Conservation (phyloP, 2,329 filamentous ascomycete species). For the Colletotrichum brevisporum region DNA sequence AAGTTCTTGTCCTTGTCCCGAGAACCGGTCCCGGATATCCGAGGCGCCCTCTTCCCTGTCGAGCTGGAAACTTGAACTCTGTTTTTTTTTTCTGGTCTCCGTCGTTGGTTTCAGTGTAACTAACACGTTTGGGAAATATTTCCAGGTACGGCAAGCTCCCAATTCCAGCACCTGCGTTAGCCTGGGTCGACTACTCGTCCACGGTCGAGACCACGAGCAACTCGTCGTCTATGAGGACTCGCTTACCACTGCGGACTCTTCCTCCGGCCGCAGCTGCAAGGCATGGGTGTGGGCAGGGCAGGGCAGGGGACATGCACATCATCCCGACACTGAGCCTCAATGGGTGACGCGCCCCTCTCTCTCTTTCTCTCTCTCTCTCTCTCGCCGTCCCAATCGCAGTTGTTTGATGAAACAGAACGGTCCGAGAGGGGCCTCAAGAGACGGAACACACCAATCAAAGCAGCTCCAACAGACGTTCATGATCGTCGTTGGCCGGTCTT, state of each 20-base stretch:
- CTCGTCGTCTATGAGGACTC: background rate
- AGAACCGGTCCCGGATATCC: background rate
- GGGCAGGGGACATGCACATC: conserved; percentile 35
- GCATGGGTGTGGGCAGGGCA: background rate
- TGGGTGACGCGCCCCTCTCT: conserved; percentile 33
- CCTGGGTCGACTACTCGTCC: no score
- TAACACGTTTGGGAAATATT: no score
- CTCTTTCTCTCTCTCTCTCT: no score
- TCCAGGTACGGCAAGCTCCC: no score
- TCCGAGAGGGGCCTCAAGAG: no score
- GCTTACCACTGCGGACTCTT: background rate
- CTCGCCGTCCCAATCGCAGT: background rate
- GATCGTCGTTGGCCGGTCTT: no score
- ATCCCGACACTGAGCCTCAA: conserved; percentile 39
- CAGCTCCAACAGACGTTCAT: no score
- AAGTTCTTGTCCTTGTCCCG: background rate
- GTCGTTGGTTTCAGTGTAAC: no score
- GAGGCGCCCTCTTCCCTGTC: conserved; percentile 19
- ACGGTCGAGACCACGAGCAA: background rate
- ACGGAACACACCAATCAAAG: no score
- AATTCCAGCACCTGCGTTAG: no score
- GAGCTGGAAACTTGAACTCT: conserved; percentile 5
- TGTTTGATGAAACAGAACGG: conserved; percentile 6
- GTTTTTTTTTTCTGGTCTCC: no score
- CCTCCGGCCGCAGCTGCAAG: conserved; percentile 15